Evolutionary conservation across 345 rosid genomes (phyloP), one percentile per base, ranked within the genome.

Genomic region (Eucalyptus caleyi): DNA sequence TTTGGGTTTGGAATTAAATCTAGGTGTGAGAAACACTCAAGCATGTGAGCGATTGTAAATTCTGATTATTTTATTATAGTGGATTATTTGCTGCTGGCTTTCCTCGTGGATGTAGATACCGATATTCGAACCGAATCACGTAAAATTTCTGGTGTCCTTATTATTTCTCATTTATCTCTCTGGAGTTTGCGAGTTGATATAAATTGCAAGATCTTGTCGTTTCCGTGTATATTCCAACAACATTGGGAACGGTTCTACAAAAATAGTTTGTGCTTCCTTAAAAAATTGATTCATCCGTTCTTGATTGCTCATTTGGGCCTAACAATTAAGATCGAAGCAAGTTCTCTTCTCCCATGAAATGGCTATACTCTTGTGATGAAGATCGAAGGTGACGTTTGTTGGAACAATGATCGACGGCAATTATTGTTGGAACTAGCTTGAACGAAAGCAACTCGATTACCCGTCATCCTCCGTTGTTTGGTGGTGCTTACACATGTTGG

Each of bases 41-140:
- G 0, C 16, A 2, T 50, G 3, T 50, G 6, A 50, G 1, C 16
- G 1, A 50, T 50, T 50, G 1, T 50, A 50, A 50, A 50, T 5
- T 50, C 0, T 5, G 16, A 50, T 50, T 50, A 0, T 50, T 0
- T 6, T 1, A 50, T 50, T 50, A 50, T 14, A 50, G 3, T 50
- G 0, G 0, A 50, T 50, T 50, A 50, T 14, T 50, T 2, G 0
- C 6, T 5, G 3, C 0, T 5, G 6, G 51, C 6, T 50, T 5
- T 50, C 2, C 51, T 2, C 3, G 16, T 5, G 1, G 16, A 50
- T 14, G 2, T 14, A 50, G 2, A 5, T 50, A 50, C 0, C 0
- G 16, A 50, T 50, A 13, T 5, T 50, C 3, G 3, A 50, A 50
- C 6, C 6, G 6, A 50, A 50, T 0, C 6, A 50, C 0, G 6